Evolutionary conservation across 2,329 filamentous ascomycete species (phyloP), one percentile per base, ranked within the genome.

Genomic region (Trichophyton equinum): DNA sequence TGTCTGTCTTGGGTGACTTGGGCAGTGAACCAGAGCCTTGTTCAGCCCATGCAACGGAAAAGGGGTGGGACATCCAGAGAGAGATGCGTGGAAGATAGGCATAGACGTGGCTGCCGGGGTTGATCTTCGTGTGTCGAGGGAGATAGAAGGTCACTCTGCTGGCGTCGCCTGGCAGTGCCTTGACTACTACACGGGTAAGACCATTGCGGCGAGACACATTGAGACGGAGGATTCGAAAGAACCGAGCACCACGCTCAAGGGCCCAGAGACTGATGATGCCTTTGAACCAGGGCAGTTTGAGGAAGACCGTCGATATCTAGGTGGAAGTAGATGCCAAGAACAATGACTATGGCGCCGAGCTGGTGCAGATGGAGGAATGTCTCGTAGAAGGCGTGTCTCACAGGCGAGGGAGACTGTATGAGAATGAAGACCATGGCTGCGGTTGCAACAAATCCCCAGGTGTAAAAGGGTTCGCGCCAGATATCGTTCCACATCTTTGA

Each of bases 111-210:
- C 78, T 80, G 58, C 83, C 83, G 4, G 83, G 80, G 38, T 73
- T 70, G 65, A 82, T 78, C 15, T 72, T 73, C 70, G 81, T 79
- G 40, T 78, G 77, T 62, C 80, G 77, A 13, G 79, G 79, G 55
- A 85, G 74, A 64, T 82, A 77, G 71, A 84, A 82, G 33, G 82
- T 85, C 25, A 85, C 79, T 60, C 81, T 77, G 65, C 81, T 82
- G 42, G 83, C 82, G 68, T 84, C 81, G 27, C 79, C 78, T 1
- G 81, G 80, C 56, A 85, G 75, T 58, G 83, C 83, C 67, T 85
- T 78, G 55, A 85, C 77, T 30, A 76, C 77, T 62, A 84, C 77
- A 58, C 72, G 76, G 2, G 81, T 83, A 60, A 75, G 67, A 33
- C 79, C 77, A 27, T 74, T 69, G 63, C 74, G 75, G 51, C 77